Evolutionary conservation across 306 rosid genomes (phyloP), one percentile per base, ranked within the genome.

Genomic region (Nissolia schottii): DNA sequence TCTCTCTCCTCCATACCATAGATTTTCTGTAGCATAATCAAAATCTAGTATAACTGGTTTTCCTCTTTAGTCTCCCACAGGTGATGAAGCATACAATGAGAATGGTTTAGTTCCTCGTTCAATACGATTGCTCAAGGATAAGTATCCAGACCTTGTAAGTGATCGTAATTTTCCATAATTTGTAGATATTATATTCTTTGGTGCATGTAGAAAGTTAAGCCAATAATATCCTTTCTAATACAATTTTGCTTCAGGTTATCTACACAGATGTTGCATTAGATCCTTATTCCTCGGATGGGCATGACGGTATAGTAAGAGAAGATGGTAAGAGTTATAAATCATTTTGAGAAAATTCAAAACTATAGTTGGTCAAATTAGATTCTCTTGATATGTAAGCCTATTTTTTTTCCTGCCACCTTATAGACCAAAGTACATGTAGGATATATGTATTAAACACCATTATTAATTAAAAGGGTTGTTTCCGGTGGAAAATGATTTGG

Each of bases 241-340:
- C 20, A 20, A 55, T 20, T 78, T 55, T 64, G 75, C 70, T 43
- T 79, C 85, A 94, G 99, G 77, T 86, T 63, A 91, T 94, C 71
- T 94, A 91, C 81, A 94, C 97, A 32, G 99, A 94, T 68, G 96
- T 94, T 82, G 99, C 99, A 23, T 84, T 94, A 68, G 97, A 94
- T 86, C 99, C 99, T 9, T 94, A 94, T 83, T 89, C 96, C 0
- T 91, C 97, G 3, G 99, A 94, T 74, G 99, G 97, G 59, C 99
- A 94, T 78, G 99, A 91, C 40, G 98, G 97, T 71, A 91, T 94
- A 13, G 99, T 94, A 31, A 82, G 97, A 85, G 97, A 94, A 80
- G 99, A 94, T 79, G 99, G 97, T 91, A 80, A 15, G 25, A 67
- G 22, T 59, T 51, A 19, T 31, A 55, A 67, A 41, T 64, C 45